Base-by-base conservation (phyloP, 2,329 filamentous ascomycete genomes). In the Tolypocladium tundrense region DNA sequence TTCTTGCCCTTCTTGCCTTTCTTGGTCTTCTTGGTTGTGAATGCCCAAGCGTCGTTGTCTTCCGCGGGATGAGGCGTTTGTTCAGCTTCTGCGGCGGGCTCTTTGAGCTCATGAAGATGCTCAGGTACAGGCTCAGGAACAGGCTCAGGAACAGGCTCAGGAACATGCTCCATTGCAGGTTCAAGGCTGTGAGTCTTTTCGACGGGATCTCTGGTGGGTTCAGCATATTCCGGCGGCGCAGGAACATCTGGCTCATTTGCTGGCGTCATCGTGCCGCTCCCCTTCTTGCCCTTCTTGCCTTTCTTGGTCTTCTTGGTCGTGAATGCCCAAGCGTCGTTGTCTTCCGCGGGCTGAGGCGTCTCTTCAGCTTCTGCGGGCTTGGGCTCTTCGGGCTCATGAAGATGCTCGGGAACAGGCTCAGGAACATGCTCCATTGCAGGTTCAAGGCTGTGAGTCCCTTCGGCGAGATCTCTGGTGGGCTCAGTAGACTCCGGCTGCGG, bases 271-370 rank as follows among this genome's bases (percentile, higher is more conserved):
- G 41, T 43, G 19, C 41, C 53, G 19, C 40, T 52, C 10, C 40
- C 14, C 41, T n/a, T 33, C 19, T 57, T 54, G 31, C 57, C 21
- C 14, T 60, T 55, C 52, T 57, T 60, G 24, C 48, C 55, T 6
- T 60, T 57, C 50, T 60, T 59, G 19, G 31, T 33, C 24, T 55
- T 59, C 19, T 45, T 72, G 27, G 43, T 45, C 13, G 43, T 27
- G 43, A 27, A 27, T 14, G 11, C 4, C 43, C 43, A 45, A 24
- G 24, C 1, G 27, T 31, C 43, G 19, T 48, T 56, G 33, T 57
- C 45, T 14, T 54, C 35, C 2, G 33, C 19, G 0, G 41, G 39
- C 16, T 50, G 53, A 11, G 24, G 7, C 5, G 48, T 31, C 13
- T n/a, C n/a, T 42, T 54, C 48, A 24, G 59, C 16, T 21, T 43